These are phyloP conservation scores for Malus sieversii DNA, from an alignment of 306 rosid genomes.

Conservation along the genomic window DNA sequence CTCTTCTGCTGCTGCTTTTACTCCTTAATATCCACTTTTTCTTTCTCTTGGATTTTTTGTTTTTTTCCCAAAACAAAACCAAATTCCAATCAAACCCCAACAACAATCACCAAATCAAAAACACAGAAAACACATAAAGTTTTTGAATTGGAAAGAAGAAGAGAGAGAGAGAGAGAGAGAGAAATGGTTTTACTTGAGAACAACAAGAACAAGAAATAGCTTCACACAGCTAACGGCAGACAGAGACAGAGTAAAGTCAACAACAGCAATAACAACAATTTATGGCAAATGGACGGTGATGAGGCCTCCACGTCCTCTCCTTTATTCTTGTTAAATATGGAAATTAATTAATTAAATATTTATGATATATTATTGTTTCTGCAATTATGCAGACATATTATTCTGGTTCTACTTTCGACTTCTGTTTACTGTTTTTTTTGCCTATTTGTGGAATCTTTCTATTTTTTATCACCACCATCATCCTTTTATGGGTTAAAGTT, in stretches of 20 bases:
- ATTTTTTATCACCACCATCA: neutral
- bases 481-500: neutral
- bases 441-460: slow-evolving; percentile 9
- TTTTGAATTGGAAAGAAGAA: neutral
- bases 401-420: neutral
- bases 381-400: neutral
- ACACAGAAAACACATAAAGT: neutral
- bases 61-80: neutral
- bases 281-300: slow-evolving; percentile 38
- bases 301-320: slow-evolving; percentile 39
- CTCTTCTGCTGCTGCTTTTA: neutral
- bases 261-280: neutral
- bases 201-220: slow-evolving; percentile 6
- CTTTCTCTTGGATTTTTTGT: neutral
- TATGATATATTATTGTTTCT: neutral
- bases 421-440: neutral
- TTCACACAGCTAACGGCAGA: neutral
- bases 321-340: neutral
- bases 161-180: neutral
- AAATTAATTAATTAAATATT: neutral
- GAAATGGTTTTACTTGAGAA: neutral
- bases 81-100: neutral
- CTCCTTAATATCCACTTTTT: neutral
- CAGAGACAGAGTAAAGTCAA: slow-evolving; percentile 2
- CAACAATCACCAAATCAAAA: neutral